Conservation (phyloP, 192 early-diverging fungal genomes). For the Phycomyces blakesleeanus region DNA sequence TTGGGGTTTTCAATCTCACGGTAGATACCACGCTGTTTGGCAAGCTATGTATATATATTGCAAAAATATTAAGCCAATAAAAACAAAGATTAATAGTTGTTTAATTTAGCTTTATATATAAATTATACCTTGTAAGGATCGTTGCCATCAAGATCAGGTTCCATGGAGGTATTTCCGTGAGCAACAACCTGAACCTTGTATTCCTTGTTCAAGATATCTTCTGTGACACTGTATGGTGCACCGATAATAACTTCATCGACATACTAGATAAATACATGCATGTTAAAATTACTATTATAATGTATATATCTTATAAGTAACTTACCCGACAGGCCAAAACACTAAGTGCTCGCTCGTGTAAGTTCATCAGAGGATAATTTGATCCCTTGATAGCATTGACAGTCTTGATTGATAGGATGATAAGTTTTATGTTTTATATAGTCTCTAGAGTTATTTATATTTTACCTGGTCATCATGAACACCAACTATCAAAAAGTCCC, state of each 20-base stretch:
- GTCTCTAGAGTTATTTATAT: not conserved
- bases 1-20: slow-evolving; percentile 73
- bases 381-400: slow-evolving; percentile 82
- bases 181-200: slow-evolving; percentile 81
- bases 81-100: not conserved
- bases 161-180: slow-evolving; percentile 65
- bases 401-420: slow-evolving; percentile 38
- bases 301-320: not conserved
- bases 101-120: not conserved
- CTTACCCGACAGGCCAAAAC: slow-evolving; percentile 85
- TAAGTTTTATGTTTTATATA: not conserved
- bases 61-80: no score
- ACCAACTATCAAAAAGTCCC: slow-evolving; percentile 89
- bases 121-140: slow-evolving; percentile 73
- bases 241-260: slow-evolving; percentile 93
- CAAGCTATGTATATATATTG: slow-evolving; percentile 45
- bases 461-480: slow-evolving; percentile 79
- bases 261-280: slow-evolving; percentile 47
- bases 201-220: slow-evolving; percentile 82
- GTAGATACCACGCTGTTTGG: slow-evolving; percentile 75
- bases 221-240: slow-evolving; percentile 82
- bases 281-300: not conserved
- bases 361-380: slow-evolving; percentile 92
- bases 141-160: slow-evolving; percentile 65
- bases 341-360: slow-evolving; percentile 88